Percentiles rank a stretch among this genome's conserved stretches.
These are phyloP conservation scores for Xerocomellus amylosporus DNA, from an alignment of 768 basidiomycete species.

Conservation along the genomic window DNA sequence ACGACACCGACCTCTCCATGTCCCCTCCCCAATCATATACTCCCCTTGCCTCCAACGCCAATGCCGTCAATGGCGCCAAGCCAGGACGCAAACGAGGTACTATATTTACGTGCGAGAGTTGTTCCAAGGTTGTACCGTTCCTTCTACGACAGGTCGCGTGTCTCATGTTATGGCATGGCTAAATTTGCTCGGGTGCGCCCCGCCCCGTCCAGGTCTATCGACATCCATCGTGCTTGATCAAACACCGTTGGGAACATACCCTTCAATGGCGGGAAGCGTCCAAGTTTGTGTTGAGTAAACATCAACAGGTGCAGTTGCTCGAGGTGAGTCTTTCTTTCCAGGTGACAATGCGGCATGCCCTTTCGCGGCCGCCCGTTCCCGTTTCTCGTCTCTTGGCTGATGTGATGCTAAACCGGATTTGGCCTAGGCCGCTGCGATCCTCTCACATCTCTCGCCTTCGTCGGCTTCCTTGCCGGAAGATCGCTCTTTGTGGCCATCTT, in stretches of 20 bases:
- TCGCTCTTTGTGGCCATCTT: constrained; percentile 88
- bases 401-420: constrained; percentile 7
- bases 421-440: constrained; percentile 84
- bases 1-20: constrained; percentile 12
- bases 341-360: too few species aligned
- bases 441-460: constrained; percentile 77
- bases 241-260: constrained; percentile 97
- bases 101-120: constrained; percentile 90
- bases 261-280: constrained; percentile 94
- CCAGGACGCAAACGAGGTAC: constrained; percentile 76
- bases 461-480: constrained; percentile 85
- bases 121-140: constrained; percentile 67
- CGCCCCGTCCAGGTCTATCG: constrained; percentile 65
- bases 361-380: not conserved
- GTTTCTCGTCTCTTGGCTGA: not conserved
- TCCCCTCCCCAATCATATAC: constrained; percentile 12
- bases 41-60: constrained; percentile 8
- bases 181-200: not conserved
- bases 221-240: constrained; percentile 93
- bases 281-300: constrained; percentile 89
- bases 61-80: constrained; percentile 26
- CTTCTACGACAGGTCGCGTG: constrained; percentile 2
- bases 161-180: constrained; percentile 4
- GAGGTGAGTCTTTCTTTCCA: constrained; percentile 50
- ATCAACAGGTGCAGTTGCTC: constrained; percentile 95